phyloP scores from a whole-genome alignment of 2,329 filamentous ascomycete genomes.

The Berkeleyomyces rouxiae region DNA sequence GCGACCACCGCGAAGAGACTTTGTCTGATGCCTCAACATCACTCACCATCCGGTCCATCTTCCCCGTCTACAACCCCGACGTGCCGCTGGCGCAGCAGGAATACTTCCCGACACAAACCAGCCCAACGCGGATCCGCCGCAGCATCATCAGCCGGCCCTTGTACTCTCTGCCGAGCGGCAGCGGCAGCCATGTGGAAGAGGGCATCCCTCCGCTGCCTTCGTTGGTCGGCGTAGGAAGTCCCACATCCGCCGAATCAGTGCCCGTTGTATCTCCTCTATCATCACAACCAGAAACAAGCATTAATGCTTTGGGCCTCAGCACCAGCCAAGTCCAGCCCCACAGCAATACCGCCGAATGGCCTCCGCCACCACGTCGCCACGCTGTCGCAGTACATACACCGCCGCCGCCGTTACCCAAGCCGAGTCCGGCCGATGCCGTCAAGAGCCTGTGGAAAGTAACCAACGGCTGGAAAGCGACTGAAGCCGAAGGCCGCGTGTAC shows the following conservation, averaged over 20 bases:
- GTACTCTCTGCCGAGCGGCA: conserved; percentile 29
- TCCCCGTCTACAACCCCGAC: conserved; percentile 55
- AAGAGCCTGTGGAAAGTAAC: conserved; percentile 50
- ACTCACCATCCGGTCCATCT: conserved; percentile 49
- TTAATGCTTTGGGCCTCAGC: not conserved
- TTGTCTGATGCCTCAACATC: conserved; percentile 18
- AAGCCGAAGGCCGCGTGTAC: conserved; percentile 40
- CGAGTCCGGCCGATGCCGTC: conserved; percentile 44
- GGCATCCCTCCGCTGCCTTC: conserved; percentile 1
- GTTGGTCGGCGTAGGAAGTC: not conserved
- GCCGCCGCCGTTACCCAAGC: conserved; percentile 25
- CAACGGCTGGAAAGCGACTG: conserved; percentile 51
- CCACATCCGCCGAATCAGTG: not conserved
- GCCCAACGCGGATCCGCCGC: conserved; percentile 45
- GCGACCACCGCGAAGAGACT: conserved; percentile 16
- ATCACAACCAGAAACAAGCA: not conserved
- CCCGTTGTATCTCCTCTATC: not conserved
- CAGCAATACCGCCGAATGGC: conserved; percentile 14
- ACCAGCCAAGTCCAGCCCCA: not conserved
- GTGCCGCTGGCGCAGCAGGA: conserved; percentile 49
- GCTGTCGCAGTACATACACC: conserved; percentile 24
- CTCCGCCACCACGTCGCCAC: conserved; percentile 19
- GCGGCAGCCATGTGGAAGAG: conserved; percentile 18
- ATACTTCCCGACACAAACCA: conserved; percentile 52
- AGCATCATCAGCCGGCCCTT: conserved; percentile 49